These are phyloP conservation scores for Cercospora beticola DNA, from an alignment of 2,329 filamentous ascomycete genomes.

Conservation along the genomic window DNA sequence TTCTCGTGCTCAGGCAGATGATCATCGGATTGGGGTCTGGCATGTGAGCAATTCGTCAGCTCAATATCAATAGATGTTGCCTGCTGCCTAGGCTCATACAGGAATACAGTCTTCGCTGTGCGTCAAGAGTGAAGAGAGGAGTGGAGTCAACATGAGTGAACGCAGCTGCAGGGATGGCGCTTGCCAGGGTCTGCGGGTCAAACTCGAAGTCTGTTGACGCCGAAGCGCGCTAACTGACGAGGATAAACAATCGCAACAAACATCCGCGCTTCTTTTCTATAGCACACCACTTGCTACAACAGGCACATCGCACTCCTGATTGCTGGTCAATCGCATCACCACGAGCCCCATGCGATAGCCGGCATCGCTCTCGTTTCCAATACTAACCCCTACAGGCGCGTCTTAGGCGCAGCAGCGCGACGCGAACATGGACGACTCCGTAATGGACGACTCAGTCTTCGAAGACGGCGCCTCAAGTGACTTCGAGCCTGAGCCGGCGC, in stretches of 20 bases:
- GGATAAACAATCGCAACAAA: conserved; percentile 10
- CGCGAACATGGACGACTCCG: conserved; percentile 44
- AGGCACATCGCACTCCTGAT: neutral
- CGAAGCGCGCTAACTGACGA: neutral
- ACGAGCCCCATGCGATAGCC: neutral
- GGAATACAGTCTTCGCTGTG: neutral
- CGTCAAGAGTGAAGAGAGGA: neutral
- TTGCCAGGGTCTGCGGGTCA: neutral
- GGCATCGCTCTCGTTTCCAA: conserved; percentile 1
- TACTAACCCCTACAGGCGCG: conserved; percentile 1
- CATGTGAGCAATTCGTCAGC: neutral
- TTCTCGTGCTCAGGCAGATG: neutral
- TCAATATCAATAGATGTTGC: neutral
- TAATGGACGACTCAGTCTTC: conserved; percentile 42
- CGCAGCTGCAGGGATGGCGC: neutral
- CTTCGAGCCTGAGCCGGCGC: conserved; percentile 40
- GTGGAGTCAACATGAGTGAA: neutral
- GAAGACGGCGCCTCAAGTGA: conserved; percentile 47
- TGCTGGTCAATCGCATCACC: conserved; percentile 7
- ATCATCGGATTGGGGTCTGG: neutral
- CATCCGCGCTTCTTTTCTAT: neutral
- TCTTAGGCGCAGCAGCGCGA: neutral
- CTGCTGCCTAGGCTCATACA: neutral
- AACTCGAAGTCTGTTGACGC: conserved; percentile 2
- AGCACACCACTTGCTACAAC: neutral